A percentile compares a stretch with the other conserved stretches of the same genome.
phyloP scores from a whole-genome alignment of 202 grass and related monocot species.

The Cymbopogon flexuosus region DNA sequence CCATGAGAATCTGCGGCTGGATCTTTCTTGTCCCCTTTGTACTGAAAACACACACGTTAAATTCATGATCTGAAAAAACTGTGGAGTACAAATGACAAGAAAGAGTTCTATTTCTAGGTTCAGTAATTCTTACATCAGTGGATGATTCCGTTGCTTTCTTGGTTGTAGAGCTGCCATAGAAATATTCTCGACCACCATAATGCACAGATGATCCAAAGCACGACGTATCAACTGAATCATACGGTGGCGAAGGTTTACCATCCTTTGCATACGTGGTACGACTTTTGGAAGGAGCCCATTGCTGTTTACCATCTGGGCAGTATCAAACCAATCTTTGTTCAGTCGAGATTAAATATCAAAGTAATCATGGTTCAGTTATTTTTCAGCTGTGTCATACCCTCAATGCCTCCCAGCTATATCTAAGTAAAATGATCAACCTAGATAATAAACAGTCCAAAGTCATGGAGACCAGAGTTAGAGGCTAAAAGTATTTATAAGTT shows the following conservation, averaged over 20 bases:
- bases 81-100: background rate
- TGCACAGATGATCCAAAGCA: conserved; percentile 85
- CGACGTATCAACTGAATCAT: conserved; percentile 50
- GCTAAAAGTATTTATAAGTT: too few relatives aligned
- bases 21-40: conserved; percentile 59
- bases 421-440: conserved; percentile 5
- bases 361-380: conserved; percentile 3
- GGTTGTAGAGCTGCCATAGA: conserved; percentile 53
- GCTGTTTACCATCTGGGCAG: conserved; percentile 47
- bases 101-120: background rate
- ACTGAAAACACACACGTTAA: conserved; percentile 27
- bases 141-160: conserved; percentile 38
- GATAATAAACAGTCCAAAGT: background rate
- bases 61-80: background rate
- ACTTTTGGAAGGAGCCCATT: conserved; percentile 53
- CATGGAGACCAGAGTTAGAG: too few relatives aligned
- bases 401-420: conserved; percentile 22
- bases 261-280: conserved; percentile 52
- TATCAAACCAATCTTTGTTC: conserved; percentile 2
- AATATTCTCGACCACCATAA: conserved; percentile 92
- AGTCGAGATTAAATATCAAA: background rate
- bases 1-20: conserved; percentile 65
- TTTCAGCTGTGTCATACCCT: background rate
- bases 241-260: conserved; percentile 32
- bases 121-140: conserved; percentile 46